Percentiles rank a stretch among this genome's conserved stretches.
phyloP scores from a whole-genome alignment of 192 early-diverging fungal genomes.

The Backusella tarrabulga region DNA sequence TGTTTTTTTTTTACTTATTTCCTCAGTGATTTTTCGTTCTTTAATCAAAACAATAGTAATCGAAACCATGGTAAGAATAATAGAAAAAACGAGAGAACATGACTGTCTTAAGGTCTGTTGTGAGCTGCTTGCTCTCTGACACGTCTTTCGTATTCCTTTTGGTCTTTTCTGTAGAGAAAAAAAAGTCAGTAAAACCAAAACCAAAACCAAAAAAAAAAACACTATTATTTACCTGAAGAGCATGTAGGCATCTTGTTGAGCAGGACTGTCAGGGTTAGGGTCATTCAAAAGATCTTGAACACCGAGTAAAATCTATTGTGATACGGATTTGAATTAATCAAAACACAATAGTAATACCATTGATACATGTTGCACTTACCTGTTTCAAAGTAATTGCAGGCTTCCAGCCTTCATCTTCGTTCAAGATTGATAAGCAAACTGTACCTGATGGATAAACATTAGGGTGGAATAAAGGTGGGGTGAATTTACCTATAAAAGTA shows the following conservation, averaged over 20 bases:
- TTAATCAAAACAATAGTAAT: background rate
- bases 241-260: constrained; percentile 80
- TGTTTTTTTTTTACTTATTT: background rate
- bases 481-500: constrained; percentile 58
- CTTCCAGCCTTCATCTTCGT: constrained; percentile 94
- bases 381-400: constrained; percentile 96
- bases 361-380: constrained; percentile 26
- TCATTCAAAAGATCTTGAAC: constrained; percentile 89
- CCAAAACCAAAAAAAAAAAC: background rate
- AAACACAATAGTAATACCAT: background rate
- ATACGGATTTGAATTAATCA: background rate
- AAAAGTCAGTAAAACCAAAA: background rate
- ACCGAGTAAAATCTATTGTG: constrained; percentile 81
- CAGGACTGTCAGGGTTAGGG: constrained; percentile 90
- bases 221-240: constrained; percentile 59
- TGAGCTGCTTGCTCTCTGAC: constrained; percentile 24
- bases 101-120: constrained; percentile 2
- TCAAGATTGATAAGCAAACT: constrained; percentile 95
- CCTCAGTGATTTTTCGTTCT: background rate
- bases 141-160: constrained; percentile 33
- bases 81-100: background rate
- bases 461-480: constrained; percentile 83
- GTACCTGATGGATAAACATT: constrained; percentile 98
- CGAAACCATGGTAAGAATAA: background rate
- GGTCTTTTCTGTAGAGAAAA: constrained; percentile 22